Conservation (phyloP, 352 stramenopile genomes). For the Phytophthora tentaculata region DNA sequence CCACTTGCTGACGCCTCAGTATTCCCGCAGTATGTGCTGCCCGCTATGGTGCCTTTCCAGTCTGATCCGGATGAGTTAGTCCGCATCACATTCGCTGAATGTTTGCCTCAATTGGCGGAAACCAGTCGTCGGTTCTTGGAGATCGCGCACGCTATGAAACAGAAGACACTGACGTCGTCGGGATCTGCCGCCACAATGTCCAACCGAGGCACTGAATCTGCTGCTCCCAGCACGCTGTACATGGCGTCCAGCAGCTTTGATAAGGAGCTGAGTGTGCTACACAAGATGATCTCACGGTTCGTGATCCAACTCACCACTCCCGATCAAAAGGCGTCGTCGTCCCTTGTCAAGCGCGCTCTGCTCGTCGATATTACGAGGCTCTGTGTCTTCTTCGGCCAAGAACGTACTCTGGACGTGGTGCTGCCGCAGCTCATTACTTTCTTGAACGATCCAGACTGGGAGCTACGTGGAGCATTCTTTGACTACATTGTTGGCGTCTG, state of each 20-base stretch:
- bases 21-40: slow-evolving; percentile 98
- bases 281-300: slow-evolving; percentile 94
- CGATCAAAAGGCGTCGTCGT: slow-evolving; percentile 90
- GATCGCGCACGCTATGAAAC: slow-evolving; percentile 90
- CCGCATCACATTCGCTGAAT: slow-evolving; percentile 95
- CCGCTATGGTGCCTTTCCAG: slow-evolving; percentile 88
- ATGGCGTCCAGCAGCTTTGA: slow-evolving; percentile 91
- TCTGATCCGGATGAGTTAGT: slow-evolving; percentile 94
- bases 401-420: slow-evolving; percentile 95
- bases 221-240: slow-evolving; percentile 44
- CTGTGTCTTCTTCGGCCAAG: slow-evolving; percentile 97
- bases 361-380: slow-evolving; percentile 95
- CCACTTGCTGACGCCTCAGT: slow-evolving; percentile 95
- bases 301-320: slow-evolving; percentile 93
- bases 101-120: slow-evolving; percentile 91
- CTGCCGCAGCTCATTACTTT: slow-evolving; percentile 97
- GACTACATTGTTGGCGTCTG: slow-evolving; percentile 94
- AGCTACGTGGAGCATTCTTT: slow-evolving; percentile 91
- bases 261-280: slow-evolving; percentile 90
- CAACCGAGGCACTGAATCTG: slow-evolving; percentile 40
- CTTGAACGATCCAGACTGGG: slow-evolving; percentile 96
- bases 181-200: slow-evolving; percentile 50
- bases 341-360: slow-evolving; percentile 94
- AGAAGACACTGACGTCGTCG: slow-evolving; percentile 58
- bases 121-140: slow-evolving; percentile 95